Conservation (phyloP, 371 early-diverging fungal species). For the Rhizopus sp. region DNA sequence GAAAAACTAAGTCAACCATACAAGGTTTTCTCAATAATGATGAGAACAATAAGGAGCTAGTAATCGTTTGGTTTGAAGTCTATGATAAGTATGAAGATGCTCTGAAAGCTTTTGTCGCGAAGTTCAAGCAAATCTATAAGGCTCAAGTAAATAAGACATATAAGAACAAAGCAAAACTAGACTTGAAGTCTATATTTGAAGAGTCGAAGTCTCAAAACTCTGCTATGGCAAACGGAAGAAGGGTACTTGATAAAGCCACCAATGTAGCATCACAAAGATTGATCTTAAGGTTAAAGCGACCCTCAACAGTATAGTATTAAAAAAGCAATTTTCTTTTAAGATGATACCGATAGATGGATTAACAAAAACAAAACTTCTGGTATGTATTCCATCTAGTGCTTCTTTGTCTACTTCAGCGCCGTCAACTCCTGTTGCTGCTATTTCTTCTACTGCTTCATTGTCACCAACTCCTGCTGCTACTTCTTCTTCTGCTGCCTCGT, state of each 20-base stretch:
- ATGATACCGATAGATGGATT: conserved; percentile 10
- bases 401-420: conserved; percentile 13
- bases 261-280: conserved; percentile 14
- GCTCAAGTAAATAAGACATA: conserved; percentile 14
- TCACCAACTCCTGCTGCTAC: conserved; percentile 1
- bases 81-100: conserved; percentile 19
- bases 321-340: conserved; percentile 13
- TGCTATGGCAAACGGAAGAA: conserved; percentile 16
- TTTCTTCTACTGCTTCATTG: conserved; percentile 5
- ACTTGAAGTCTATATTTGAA: conserved; percentile 17
- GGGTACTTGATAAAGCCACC: conserved; percentile 14
- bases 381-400: conserved; percentile 12
- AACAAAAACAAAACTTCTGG: conserved; percentile 14
- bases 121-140: conserved; percentile 24
- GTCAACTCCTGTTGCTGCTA: conserved; percentile 11
- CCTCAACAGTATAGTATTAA: conserved; percentile 21
- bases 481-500: conserved; percentile 5
- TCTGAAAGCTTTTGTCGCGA: conserved; percentile 12
- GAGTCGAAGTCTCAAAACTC: conserved; percentile 15
- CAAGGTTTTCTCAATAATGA: conserved; percentile 7
- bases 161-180: conserved; percentile 14
- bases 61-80: conserved; percentile 17
- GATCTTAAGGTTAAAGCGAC: conserved; percentile 14
- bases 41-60: conserved; percentile 13
- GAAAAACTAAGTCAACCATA: conserved; percentile 10